Evolutionary conservation across 2,329 filamentous ascomycete species (phyloP).

Genomic region (Domatiomyces catenatus): DNA sequence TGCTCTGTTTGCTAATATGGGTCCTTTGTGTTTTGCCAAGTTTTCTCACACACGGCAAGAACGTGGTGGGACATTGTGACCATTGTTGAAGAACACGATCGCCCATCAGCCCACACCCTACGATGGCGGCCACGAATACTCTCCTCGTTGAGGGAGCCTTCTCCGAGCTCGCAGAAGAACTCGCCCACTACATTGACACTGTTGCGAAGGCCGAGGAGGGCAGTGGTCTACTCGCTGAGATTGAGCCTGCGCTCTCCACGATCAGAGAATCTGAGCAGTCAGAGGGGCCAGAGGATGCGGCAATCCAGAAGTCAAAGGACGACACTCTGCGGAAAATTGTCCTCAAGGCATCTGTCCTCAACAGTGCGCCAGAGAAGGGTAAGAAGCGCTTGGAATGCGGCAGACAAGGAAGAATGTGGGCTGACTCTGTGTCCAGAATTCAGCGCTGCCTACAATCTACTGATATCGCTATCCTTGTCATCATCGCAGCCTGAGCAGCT

Average conservation of each 20-base stretch:
- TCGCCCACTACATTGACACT: conserved; percentile 83
- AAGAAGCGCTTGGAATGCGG: conserved; percentile 6
- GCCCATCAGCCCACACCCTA: conserved; percentile 1
- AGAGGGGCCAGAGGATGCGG: conserved; percentile 32
- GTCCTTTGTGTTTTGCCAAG: background rate
- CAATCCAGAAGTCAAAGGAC: conserved; percentile 46
- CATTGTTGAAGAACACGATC: background rate
- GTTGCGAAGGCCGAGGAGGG: conserved; percentile 52
- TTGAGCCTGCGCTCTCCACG: conserved; percentile 52
- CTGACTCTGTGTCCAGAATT: conserved; percentile 47
- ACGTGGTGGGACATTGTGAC: background rate
- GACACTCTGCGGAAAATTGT: conserved; percentile 83
- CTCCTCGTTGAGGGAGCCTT: conserved; percentile 78
- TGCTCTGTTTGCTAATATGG: background rate
- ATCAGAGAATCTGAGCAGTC: conserved; percentile 39
- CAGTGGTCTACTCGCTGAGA: conserved; percentile 40
- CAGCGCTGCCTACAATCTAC: conserved; percentile 87
- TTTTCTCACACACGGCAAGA: background rate
- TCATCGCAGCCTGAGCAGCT: conserved; percentile 72
- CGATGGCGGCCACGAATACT: conserved; percentile 47
- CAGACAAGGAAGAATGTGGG: conserved; percentile 2
- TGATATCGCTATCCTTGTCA: conserved; percentile 83
- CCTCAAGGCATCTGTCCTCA: conserved; percentile 59
- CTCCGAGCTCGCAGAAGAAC: conserved; percentile 81
- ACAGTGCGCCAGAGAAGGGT: conserved; percentile 78